phyloP scores from a whole-genome alignment of 1,139 yeast genomes.

The Candida tetrigidarum region DNA sequence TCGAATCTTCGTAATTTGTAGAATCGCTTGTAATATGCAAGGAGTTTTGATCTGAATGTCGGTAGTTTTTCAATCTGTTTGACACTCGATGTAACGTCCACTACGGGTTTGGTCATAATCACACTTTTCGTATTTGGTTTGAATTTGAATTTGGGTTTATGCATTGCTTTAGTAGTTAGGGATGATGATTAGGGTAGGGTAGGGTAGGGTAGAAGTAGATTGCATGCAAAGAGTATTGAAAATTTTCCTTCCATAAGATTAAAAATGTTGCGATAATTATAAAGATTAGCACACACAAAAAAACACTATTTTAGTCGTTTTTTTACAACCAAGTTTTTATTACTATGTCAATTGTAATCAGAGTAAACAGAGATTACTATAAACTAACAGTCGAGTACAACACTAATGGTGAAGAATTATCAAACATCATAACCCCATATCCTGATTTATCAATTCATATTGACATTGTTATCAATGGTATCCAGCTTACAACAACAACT shows the following conservation, averaged over 20 bases:
- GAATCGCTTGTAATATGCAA: conserved; percentile 34
- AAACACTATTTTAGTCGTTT: too few relatives aligned
- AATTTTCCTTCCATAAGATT: neutral
- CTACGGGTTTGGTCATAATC: conserved; percentile 13
- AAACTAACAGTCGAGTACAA: conserved; percentile 10
- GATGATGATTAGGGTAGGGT: neutral
- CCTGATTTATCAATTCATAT: conserved; percentile 14
- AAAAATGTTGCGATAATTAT: neutral
- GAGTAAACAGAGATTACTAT: conserved; percentile 19
- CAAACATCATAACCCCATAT: conserved; percentile 7
- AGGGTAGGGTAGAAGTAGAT: too few relatives aligned
- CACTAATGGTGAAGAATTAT: neutral
- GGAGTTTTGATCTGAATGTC: conserved; percentile 18
- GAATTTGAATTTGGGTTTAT: conserved; percentile 12
- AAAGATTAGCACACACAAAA: too few relatives aligned
- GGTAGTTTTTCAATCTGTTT: conserved; percentile 18
- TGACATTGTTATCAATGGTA: conserved; percentile 21
- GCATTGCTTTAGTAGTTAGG: conserved; percentile 1
- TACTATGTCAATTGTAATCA: conserved; percentile 12
- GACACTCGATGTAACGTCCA: conserved; percentile 13
- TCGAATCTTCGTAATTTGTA: conserved; percentile 35
- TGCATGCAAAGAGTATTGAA: too few relatives aligned
- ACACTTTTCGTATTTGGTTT: conserved; percentile 13
- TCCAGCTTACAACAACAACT: conserved; percentile 13
- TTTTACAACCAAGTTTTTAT: conserved; percentile 5